A percentile compares a stretch with the other conserved stretches of the same genome.
Conservation (phyloP, 257 asterid species). For the Forsythia suspensa region DNA sequence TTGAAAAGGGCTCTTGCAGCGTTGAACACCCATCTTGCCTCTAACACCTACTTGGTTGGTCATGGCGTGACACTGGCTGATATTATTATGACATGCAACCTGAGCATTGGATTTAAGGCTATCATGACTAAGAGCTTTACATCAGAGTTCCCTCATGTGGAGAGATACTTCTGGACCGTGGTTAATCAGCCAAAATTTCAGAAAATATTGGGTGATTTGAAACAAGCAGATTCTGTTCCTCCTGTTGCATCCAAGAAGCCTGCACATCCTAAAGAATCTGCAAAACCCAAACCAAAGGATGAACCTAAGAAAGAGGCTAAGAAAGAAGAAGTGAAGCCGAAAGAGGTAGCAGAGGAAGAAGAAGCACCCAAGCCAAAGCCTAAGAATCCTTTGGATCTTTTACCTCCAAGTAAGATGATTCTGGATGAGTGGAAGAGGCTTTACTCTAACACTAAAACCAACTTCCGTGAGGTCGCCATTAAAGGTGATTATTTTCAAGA, state of each 20-base stretch:
- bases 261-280: conserved; percentile 63
- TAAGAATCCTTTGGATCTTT: conserved; percentile 88
- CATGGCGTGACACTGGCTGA: conserved; percentile 82
- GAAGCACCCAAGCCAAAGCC: conserved; percentile 93
- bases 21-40: conserved; percentile 73
- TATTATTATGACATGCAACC: conserved; percentile 63
- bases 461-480: conserved; percentile 94
- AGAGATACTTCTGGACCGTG: conserved; percentile 89
- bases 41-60: conserved; percentile 86
- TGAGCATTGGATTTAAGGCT: conserved; percentile 38
- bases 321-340: conserved; percentile 58
- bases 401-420: conserved; percentile 91
- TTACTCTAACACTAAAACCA: conserved; percentile 90
- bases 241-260: conserved; percentile 78
- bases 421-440: conserved; percentile 98
- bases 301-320: conserved; percentile 60
- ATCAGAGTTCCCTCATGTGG: conserved; percentile 87
- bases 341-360: conserved; percentile 52
- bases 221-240: conserved; percentile 63
- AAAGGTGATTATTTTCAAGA: conserved; percentile 47
- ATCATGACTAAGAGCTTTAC: conserved; percentile 80
- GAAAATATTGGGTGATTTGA: conserved; percentile 64
- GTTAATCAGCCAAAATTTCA: conserved; percentile 81
- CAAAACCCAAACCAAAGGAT: conserved; percentile 65
- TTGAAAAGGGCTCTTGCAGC: conserved; percentile 76